Base-by-base conservation (phyloP, 2,329 filamentous ascomycete species). In the Didymella exigua region DNA sequence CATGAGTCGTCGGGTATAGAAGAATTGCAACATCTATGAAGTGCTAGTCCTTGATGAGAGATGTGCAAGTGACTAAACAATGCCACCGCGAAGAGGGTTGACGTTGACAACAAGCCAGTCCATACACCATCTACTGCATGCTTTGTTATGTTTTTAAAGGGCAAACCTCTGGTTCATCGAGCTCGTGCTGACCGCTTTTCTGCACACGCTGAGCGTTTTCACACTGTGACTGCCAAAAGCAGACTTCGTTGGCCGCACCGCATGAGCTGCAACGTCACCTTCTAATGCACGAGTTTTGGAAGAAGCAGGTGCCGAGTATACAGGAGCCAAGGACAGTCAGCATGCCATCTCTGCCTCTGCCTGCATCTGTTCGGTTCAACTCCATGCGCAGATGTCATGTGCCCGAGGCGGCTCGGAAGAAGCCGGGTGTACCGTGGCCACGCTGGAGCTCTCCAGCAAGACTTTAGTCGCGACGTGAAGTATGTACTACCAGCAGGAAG, bases 1-100 rank as follows among this genome's bases (percentile, higher is more conserved):
- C 64, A 67, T 68, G 66, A 67, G 65, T 63, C 62, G 61, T 51
- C 49, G 62, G 68, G 69, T 71, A 71, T 71, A 71, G 64, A 66
- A 65, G 63, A 54, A 66, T 63, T 63, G 67, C 66, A 59, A 72
- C 67, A 71, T 44, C 10, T 29, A 34, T 33, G 16, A 21, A 27
- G 21, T 48, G 19, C 14, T n/a, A 4, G 16, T 21, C 5, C 33
- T 21, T 19, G 10, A 19, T 3, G 4, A 19, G 5, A 21, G 16
- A 21, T 19, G 13, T 18, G 16, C n/a, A n/a, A n/a, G n/a, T n/a
- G n/a, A n/a, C n/a, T n/a, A 13, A 36, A 16, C 16, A 18, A 33
- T 33, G 1, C 9, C 30, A 11, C 27, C 13, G 10, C 27, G 6
- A 29, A 29, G 13, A 11, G 27, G 5, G 8, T n/a, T 18, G n/a